Conservation (phyloP, 257 asterid species). For the Gentiana dahurica region DNA sequence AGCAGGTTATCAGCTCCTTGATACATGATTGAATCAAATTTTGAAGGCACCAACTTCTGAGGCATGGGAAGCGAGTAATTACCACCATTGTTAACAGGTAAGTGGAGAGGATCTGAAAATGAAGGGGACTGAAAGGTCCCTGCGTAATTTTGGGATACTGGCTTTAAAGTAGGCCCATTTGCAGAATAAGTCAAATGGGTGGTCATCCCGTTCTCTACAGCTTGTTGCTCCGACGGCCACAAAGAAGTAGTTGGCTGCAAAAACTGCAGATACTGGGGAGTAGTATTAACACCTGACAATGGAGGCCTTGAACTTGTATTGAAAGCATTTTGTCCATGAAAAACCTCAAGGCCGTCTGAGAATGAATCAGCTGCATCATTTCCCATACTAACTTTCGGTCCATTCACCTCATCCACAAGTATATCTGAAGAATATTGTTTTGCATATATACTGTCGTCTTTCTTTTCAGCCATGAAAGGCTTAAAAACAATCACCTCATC, state of each 20-base stretch:
- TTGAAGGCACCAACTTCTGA: conserved; percentile 36
- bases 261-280: conserved; percentile 31
- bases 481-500: conserved; percentile 87
- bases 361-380: conserved; percentile 26
- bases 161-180: conserved; percentile 30
- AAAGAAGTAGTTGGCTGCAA: conserved; percentile 21
- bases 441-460: conserved; percentile 29
- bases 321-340: conserved; percentile 27
- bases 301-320: conserved; percentile 26
- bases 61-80: conserved; percentile 25
- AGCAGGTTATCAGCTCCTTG: conserved; percentile 33
- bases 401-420: conserved; percentile 15
- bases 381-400: conserved; percentile 21
- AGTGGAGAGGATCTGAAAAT: conserved; percentile 41
- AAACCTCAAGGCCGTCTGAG: conserved; percentile 34
- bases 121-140: conserved; percentile 42
- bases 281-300: conserved; percentile 12
- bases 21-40: conserved; percentile 37
- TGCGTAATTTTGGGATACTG: conserved; percentile 25
- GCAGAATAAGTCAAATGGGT: conserved; percentile 44
- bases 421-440: conserved; percentile 13
- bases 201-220: conserved; percentile 39
- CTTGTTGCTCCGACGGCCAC: conserved; percentile 45
- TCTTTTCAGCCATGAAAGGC: conserved; percentile 62
- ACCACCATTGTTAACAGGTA: conserved; percentile 24